Conservation (phyloP, 2,329 filamentous ascomycete species). For the Blumeria hordei region DNA sequence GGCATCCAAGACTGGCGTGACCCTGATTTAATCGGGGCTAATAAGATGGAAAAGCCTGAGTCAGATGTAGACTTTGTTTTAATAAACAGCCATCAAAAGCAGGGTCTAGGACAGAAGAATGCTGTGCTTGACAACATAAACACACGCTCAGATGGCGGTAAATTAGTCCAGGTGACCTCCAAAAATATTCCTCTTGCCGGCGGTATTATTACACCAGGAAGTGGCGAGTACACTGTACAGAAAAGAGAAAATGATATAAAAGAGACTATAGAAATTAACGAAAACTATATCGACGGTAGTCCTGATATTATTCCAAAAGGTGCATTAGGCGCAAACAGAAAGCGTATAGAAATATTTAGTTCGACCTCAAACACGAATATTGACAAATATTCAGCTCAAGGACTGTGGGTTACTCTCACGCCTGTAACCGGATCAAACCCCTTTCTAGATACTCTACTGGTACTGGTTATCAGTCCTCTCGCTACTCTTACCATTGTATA, state of each 20-base stretch:
- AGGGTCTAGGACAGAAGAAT: conserved; percentile 2
- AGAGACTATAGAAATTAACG: conserved; percentile 11
- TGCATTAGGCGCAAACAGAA: conserved; percentile 8
- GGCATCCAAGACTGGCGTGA: conserved; percentile 77
- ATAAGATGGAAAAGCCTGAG: conserved; percentile 12
- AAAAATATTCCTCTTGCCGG: conserved; percentile 22
- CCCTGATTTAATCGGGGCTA: conserved; percentile 36
- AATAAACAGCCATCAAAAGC: conserved; percentile 12
- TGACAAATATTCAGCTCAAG: conserved; percentile 19
- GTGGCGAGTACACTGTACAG: conserved; percentile 35
- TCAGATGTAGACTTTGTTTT: conserved; percentile 8
- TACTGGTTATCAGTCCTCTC: conserved; percentile 82
- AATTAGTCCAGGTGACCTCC: not conserved
- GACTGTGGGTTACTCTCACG: conserved; percentile 89
- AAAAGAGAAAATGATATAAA: conserved; percentile 4
- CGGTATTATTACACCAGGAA: conserved; percentile 46
- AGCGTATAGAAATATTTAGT: not conserved
- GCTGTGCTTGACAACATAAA: not conserved
- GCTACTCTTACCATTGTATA: conserved; percentile 88
- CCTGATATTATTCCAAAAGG: conserved; percentile 14
- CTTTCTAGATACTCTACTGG: conserved; percentile 89
- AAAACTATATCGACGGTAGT: conserved; percentile 1
- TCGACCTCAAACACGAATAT: conserved; percentile 12
- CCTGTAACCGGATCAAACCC: conserved; percentile 75
- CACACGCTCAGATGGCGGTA: conserved; percentile 6